A percentile compares a stretch with the other conserved stretches of the same genome.
Evolutionary conservation across 2,329 filamentous ascomycete genomes (phyloP).

Genomic region (Pyrenophora seminiperda): DNA sequence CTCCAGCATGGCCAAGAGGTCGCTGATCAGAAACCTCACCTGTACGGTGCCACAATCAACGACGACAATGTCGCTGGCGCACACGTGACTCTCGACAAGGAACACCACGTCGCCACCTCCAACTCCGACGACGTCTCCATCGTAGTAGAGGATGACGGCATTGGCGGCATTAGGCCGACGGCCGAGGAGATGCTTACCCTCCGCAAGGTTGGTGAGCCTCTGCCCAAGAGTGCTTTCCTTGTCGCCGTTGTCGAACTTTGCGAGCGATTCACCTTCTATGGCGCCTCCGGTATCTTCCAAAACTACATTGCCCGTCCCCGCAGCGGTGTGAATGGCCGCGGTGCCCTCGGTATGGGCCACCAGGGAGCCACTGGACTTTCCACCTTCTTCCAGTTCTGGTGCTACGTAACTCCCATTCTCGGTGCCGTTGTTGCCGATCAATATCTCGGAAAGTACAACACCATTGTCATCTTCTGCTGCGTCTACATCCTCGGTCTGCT

Average conservation of each 20-base stretch:
- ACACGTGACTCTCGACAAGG: constrained; percentile 29
- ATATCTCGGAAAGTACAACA: constrained; percentile 72
- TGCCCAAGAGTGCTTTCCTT: constrained; percentile 55
- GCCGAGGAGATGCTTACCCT: constrained; percentile 52
- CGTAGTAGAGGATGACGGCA: constrained; percentile 33
- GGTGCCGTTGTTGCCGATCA: constrained; percentile 66
- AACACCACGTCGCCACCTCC: not conserved
- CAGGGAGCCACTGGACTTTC: constrained; percentile 53
- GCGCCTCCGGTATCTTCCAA: constrained; percentile 55
- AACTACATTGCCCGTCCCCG: constrained; percentile 55
- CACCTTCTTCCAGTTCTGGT: constrained; percentile 54
- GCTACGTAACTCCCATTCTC: constrained; percentile 34
- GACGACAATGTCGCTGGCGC: constrained; percentile 25
- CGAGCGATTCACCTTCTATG: constrained; percentile 57
- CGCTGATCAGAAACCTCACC: constrained; percentile 37
- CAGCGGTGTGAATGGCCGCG: constrained; percentile 46
- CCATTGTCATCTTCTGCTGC: constrained; percentile 68
- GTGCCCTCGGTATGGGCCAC: constrained; percentile 52
- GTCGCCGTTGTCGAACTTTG: constrained; percentile 58
- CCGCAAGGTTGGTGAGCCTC: constrained; percentile 53
- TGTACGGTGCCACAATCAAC: constrained; percentile 34
- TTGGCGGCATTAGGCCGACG: constrained; percentile 48
- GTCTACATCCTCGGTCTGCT: constrained; percentile 70
- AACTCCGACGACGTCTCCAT: constrained; percentile 25
- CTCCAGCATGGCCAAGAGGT: constrained; percentile 36